A percentile compares a stretch with the other conserved stretches of the same genome.
Conservation (phyloP, 2,329 filamentous ascomycete genomes). For the Hymenoscyphus linearis region DNA sequence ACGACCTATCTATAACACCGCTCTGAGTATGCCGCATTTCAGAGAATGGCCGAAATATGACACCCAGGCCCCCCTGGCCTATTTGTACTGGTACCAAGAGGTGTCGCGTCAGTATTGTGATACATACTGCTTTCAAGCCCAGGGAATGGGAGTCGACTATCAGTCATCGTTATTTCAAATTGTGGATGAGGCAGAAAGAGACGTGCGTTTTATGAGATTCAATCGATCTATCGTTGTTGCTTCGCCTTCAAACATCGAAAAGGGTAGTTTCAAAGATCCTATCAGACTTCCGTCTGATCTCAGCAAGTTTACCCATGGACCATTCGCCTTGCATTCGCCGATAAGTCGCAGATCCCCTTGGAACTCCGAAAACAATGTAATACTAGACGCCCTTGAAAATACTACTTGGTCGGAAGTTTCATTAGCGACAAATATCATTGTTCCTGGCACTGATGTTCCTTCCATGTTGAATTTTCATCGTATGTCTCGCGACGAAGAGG, state of each 20-base stretch:
- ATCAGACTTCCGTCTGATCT: conserved; percentile 18
- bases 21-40: conserved; percentile 12
- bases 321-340: conserved; percentile 9
- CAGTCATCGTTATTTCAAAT: conserved; percentile 20
- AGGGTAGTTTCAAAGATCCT: conserved; percentile 8
- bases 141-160: conserved; percentile 25
- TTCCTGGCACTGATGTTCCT: conserved; percentile 11
- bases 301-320: conserved; percentile 2
- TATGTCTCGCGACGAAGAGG: not conserved
- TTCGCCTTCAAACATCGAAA: conserved; percentile 10
- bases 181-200: conserved; percentile 14
- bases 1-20: conserved; percentile 39
- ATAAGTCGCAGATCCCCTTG: not conserved
- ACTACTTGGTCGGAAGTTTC: conserved; percentile 8
- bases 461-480: conserved; percentile 8
- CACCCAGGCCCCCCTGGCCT: conserved; percentile 35
- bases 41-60: not conserved
- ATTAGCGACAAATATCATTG: conserved; percentile 13
- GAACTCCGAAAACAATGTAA: no score
- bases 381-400: conserved; percentile 5
- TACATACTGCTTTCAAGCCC: conserved; percentile 10
- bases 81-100: conserved; percentile 50
- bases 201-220: conserved; percentile 20
- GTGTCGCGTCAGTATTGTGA: conserved; percentile 21
- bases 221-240: conserved; percentile 10